phyloP scores from a whole-genome alignment of 2,329 filamentous ascomycete species.

The Alternaria longipes region DNA sequence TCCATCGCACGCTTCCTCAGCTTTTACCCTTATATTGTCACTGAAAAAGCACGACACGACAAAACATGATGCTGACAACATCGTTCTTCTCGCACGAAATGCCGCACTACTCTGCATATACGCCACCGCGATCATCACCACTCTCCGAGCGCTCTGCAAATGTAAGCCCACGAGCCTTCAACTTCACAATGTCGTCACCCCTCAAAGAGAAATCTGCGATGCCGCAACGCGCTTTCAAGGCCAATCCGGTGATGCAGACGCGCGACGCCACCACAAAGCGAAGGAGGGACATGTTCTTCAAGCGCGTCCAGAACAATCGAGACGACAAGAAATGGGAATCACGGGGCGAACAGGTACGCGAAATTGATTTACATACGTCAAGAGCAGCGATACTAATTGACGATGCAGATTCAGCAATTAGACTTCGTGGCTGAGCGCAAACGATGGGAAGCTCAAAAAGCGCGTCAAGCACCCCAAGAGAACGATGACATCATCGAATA shows the following conservation, averaged over 20 bases:
- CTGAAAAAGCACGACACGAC: background rate
- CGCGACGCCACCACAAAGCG: slow-evolving; percentile 70
- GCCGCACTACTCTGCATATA: slow-evolving; percentile 40
- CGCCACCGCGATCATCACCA: slow-evolving; percentile 53
- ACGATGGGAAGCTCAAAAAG: slow-evolving; percentile 57
- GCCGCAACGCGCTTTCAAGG: slow-evolving; percentile 59
- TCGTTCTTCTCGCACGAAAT: slow-evolving; percentile 34
- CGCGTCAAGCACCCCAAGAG: slow-evolving; percentile 51
- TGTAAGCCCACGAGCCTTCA: slow-evolving; percentile 36
- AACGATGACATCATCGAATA: slow-evolving; percentile 39
- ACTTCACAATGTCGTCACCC: slow-evolving; percentile 41
- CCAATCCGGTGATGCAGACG: slow-evolving; percentile 69
- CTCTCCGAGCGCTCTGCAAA: slow-evolving; percentile 57
- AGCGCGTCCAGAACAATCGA: slow-evolving; percentile 59
- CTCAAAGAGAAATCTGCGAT: slow-evolving; percentile 27
- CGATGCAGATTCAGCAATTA: slow-evolving; percentile 56
- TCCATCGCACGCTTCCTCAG: background rate
- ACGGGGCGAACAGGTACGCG: slow-evolving; percentile 57
- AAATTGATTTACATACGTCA: background rate
- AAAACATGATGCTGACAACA: slow-evolving; percentile 43
- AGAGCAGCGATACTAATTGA: slow-evolving; percentile 7
- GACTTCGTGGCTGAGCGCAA: slow-evolving; percentile 56
- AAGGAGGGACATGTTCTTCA: slow-evolving; percentile 73
- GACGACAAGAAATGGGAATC: slow-evolving; percentile 58
- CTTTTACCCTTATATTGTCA: background rate